phyloP scores from a whole-genome alignment of 805 yeast species.

The Candida ulmi region DNA sequence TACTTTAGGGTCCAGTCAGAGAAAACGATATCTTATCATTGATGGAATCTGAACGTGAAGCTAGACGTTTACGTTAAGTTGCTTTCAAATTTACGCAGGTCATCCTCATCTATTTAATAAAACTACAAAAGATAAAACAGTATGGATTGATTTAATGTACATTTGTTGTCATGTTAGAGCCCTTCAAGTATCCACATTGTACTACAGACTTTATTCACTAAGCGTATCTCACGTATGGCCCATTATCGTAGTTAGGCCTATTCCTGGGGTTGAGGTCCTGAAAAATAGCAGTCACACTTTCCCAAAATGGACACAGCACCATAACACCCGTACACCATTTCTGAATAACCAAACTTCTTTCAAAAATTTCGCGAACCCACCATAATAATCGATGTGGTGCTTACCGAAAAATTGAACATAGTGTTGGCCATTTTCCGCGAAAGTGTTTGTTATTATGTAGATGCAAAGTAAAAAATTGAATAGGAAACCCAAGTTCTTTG shows the following conservation, averaged over 20 bases:
- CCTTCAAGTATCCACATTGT: no score
- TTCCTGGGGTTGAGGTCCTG: no score
- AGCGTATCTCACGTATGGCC: no score
- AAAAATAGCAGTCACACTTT: slow-evolving; percentile 18
- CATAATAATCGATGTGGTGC: not conserved
- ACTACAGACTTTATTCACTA: no score
- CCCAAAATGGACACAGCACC: slow-evolving; percentile 4
- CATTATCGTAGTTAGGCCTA: no score
- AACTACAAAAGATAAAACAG: slow-evolving; percentile 9
- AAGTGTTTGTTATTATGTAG: not conserved
- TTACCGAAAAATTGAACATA: not conserved
- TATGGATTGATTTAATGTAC: slow-evolving; percentile 24
- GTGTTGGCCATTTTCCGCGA: not conserved
- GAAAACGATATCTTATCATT: slow-evolving; percentile 97
- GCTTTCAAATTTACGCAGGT: slow-evolving; percentile 15
- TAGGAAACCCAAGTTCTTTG: no score
- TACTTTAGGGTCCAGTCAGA: slow-evolving; percentile 75
- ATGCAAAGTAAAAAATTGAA: no score
- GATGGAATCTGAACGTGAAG: slow-evolving; percentile 99
- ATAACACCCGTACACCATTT: slow-evolving; percentile 6
- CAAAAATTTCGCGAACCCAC: not conserved
- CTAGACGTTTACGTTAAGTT: slow-evolving; percentile 83
- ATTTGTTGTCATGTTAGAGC: slow-evolving; percentile 17
- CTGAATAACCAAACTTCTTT: not conserved
- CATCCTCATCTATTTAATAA: slow-evolving; percentile 13